These are phyloP conservation scores for Corynespora cassiicola DNA, from an alignment of 2,329 filamentous ascomycete species.

Conservation along the genomic window DNA sequence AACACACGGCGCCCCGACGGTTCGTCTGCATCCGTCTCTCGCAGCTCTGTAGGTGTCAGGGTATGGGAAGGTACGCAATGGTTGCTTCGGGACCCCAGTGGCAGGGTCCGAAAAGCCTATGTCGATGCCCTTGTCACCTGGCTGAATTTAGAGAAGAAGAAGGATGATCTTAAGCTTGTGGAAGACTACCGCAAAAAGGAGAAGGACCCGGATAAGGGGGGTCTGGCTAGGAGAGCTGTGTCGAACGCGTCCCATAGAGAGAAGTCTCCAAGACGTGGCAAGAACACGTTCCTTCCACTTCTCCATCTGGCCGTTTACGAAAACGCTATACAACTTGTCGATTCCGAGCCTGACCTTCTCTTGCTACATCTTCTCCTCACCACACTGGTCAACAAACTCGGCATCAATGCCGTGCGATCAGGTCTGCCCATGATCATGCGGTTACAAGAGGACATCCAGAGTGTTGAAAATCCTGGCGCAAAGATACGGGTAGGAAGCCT, in stretches of 20 bases:
- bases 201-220: slow-evolving; percentile 52
- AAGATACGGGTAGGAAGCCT: slow-evolving; percentile 84
- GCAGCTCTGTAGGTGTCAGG: slow-evolving; percentile 77
- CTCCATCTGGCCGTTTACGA: slow-evolving; percentile 92
- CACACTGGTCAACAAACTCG: slow-evolving; percentile 76
- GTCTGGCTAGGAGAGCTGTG: slow-evolving; percentile 66
- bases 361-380: slow-evolving; percentile 78
- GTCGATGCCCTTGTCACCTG: slow-evolving; percentile 83
- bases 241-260: slow-evolving; percentile 72
- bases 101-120: slow-evolving; percentile 82
- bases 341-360: slow-evolving; percentile 74
- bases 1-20: slow-evolving; percentile 60
- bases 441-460: slow-evolving; percentile 82
- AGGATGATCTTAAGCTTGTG: slow-evolving; percentile 66
- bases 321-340: slow-evolving; percentile 70
- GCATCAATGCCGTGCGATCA: slow-evolving; percentile 79
- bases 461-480: slow-evolving; percentile 68
- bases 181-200: slow-evolving; percentile 58
- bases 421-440: slow-evolving; percentile 89
- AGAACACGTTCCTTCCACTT: slow-evolving; percentile 78
- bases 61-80: slow-evolving; percentile 98
- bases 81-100: slow-evolving; percentile 81
- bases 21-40: slow-evolving; percentile 63
- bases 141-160: slow-evolving; percentile 80
- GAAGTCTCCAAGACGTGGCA: slow-evolving; percentile 58